Evolutionary conservation across 371 early-diverging fungal genomes (phyloP).

Genomic region (Choanephora cucurbitarum): DNA sequence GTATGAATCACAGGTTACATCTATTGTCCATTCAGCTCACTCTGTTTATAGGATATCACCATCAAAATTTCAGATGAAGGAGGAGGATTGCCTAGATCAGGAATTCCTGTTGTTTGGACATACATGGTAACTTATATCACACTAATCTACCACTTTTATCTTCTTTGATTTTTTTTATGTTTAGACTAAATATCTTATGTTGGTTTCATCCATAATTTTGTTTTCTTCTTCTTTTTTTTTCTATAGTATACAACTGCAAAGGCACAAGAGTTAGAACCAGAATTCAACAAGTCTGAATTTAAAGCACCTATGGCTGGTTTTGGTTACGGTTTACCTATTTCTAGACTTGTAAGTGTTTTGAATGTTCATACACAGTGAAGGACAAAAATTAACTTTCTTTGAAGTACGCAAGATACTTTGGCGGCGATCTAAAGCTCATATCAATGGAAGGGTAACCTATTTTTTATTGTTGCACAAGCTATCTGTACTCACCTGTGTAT

Average conservation of each 20-base stretch:
- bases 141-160: too few species aligned
- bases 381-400: slow-evolving; percentile 9
- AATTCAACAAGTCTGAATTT: slow-evolving; percentile 84
- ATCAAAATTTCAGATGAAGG: slow-evolving; percentile 98
- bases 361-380: slow-evolving; percentile 1
- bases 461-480: neutral
- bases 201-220: neutral
- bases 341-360: slow-evolving; percentile 16
- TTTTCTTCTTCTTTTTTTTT: too few species aligned
- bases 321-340: slow-evolving; percentile 94
- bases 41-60: slow-evolving; percentile 96
- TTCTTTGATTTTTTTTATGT: neutral
- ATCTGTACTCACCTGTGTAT: neutral
- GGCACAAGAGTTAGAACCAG: slow-evolving; percentile 83
- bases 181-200: neutral
- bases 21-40: too few species aligned
- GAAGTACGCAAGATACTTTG: slow-evolving; percentile 94
- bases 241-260: slow-evolving; percentile 90
- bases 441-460: slow-evolving; percentile 95
- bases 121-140: slow-evolving; percentile 71
- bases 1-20: too few species aligned
- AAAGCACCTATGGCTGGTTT: slow-evolving; percentile 98
- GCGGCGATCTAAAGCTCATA: slow-evolving; percentile 92
- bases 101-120: slow-evolving; percentile 93
- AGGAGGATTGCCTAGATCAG: slow-evolving; percentile 93